These are phyloP conservation scores for Hydrangea macrophylla DNA, from an alignment of 148 eudicot genomes.

Conservation along the genomic window DNA sequence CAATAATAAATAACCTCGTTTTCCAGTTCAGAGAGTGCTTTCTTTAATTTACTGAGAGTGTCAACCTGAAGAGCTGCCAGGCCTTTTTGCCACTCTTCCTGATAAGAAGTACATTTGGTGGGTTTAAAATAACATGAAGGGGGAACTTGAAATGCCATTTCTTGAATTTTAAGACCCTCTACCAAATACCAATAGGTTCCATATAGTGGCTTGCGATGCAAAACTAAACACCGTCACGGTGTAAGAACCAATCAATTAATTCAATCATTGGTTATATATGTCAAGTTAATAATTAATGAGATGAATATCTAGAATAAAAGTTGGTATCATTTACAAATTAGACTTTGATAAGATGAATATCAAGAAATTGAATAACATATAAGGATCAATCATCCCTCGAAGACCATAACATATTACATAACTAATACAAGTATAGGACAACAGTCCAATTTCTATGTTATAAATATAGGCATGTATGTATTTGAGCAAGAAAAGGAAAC, in stretches of 20 bases:
- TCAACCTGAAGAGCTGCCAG: constrained; percentile 76
- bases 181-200: neutral
- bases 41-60: constrained; percentile 62
- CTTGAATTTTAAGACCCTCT: neutral
- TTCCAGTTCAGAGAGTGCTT: constrained; percentile 74
- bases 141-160: neutral
- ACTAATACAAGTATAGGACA: too few relatives aligned
- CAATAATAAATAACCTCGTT: constrained; percentile 49
- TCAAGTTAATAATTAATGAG: neutral
- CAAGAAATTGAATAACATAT: neutral
- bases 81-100: constrained; percentile 95
- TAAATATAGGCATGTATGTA: too few relatives aligned
- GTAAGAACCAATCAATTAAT: neutral
- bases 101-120: constrained; percentile 8
- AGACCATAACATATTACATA: neutral
- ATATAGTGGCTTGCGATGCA: neutral
- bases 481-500: too few relatives aligned
- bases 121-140: neutral
- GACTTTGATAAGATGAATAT: neutral
- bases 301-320: neutral
- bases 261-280: neutral
- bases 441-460: neutral
- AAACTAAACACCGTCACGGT: neutral
- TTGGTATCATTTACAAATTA: neutral
- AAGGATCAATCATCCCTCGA: neutral